Conservation (phyloP, 345 rosid species). For the Syzygium oleosum region DNA sequence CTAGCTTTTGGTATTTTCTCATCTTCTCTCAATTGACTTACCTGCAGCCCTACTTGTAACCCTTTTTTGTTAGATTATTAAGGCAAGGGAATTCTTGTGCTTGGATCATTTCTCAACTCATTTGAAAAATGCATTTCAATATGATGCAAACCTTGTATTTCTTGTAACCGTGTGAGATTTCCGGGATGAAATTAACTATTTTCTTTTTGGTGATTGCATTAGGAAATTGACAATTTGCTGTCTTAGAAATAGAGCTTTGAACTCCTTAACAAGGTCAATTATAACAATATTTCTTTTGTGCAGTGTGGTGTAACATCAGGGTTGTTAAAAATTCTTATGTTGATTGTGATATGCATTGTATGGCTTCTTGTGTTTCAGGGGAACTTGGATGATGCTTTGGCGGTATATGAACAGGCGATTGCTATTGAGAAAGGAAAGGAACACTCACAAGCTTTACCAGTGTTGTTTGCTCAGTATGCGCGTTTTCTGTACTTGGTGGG, state of each 20-base stretch:
- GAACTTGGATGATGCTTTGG: slow-evolving; percentile 64
- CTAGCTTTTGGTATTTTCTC: not conserved
- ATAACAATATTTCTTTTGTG: not conserved
- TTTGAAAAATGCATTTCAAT: not conserved
- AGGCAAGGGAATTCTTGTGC: not conserved
- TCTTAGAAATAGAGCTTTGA: not conserved
- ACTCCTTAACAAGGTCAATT: not conserved
- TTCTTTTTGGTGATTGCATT: not conserved
- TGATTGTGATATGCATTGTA: slow-evolving; percentile 5
- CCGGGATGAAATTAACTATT: not conserved
- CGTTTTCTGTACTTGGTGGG: slow-evolving; percentile 75
- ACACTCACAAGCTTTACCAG: slow-evolving; percentile 63
- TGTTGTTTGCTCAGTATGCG: slow-evolving; percentile 81
- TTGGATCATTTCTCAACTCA: not conserved
- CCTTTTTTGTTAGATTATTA: not conserved
- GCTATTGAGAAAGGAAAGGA: slow-evolving; percentile 97
- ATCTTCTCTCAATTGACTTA: not conserved
- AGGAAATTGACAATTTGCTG: not conserved
- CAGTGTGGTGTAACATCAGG: not conserved
- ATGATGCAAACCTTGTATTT: not conserved
- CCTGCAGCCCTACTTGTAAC: not conserved
- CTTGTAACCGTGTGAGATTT: not conserved
- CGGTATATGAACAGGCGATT: slow-evolving; percentile 73
- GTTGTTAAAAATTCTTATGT: slow-evolving; percentile 5
- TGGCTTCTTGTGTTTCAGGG: slow-evolving; percentile 46